Evolutionary conservation across 768 basidiomycete species (phyloP).

Genomic region (Jaapia argillacea): DNA sequence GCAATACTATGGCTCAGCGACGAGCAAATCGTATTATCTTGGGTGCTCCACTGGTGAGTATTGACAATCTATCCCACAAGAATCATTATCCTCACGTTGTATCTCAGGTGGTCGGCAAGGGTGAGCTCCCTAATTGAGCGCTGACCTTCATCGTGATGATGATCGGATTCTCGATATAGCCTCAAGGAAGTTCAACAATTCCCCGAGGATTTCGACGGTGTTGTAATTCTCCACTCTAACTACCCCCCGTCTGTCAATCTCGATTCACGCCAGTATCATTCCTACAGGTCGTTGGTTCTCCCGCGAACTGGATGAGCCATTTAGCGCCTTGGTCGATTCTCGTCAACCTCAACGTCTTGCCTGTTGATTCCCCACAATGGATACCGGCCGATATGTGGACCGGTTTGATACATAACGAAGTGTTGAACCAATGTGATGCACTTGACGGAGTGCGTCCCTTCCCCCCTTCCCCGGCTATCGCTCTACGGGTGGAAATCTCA

Average conservation of each 20-base stretch:
- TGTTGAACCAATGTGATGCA: constrained; percentile 21
- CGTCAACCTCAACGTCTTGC: constrained; percentile 13
- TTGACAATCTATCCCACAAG: background rate
- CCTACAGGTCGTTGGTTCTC: constrained; percentile 18
- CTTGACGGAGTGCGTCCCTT: constrained; percentile 17
- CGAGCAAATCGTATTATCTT: constrained; percentile 18
- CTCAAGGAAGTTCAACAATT: constrained; percentile 16
- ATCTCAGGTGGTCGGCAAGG: constrained; percentile 20
- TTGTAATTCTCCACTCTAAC: constrained; percentile 11
- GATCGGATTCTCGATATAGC: background rate
- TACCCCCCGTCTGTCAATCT: background rate
- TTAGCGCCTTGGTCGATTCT: constrained; percentile 14
- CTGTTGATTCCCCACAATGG: constrained; percentile 12
- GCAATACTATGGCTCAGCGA: constrained; percentile 13
- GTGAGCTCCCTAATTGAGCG: constrained; percentile 6
- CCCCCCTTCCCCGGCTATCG: background rate
- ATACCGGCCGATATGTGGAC: constrained; percentile 17
- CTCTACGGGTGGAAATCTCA: background rate
- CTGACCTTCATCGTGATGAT: background rate
- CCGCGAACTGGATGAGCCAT: constrained; percentile 17
- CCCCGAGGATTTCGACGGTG: constrained; percentile 23
- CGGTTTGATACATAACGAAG: constrained; percentile 18
- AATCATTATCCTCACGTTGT: background rate
- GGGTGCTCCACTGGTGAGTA: constrained; percentile 19
- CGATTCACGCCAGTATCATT: background rate